Evolutionary conservation across 2,329 filamentous ascomycete genomes (phyloP).

Genomic region (Clathrospora elynae): DNA sequence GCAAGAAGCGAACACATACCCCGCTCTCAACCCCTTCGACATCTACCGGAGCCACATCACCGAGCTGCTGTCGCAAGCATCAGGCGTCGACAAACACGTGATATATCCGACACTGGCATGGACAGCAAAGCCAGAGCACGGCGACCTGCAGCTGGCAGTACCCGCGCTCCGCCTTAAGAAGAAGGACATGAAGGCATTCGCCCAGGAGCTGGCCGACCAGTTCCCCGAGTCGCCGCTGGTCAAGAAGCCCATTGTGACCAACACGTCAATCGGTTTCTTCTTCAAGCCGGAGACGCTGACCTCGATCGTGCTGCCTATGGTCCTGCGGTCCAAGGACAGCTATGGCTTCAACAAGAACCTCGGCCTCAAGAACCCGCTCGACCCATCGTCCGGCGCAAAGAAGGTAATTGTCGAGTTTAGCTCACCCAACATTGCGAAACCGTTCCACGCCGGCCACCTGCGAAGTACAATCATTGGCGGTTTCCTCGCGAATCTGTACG

Average conservation of each 20-base stretch:
- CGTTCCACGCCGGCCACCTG: constrained; percentile 76
- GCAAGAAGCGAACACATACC: constrained; percentile 55
- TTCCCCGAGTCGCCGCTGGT: constrained; percentile 77
- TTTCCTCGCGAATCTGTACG: constrained; percentile 72
- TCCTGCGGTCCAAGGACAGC: constrained; percentile 64
- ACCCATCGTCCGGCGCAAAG: constrained; percentile 67
- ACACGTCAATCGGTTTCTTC: constrained; percentile 78
- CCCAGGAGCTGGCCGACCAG: constrained; percentile 61
- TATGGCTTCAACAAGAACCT: constrained; percentile 68
- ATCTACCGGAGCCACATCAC: constrained; percentile 80
- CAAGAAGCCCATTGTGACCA: constrained; percentile 68
- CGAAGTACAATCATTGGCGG: constrained; percentile 78
- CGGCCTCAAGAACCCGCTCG: constrained; percentile 65
- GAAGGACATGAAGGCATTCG: constrained; percentile 63
- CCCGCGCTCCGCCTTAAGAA: constrained; percentile 78
- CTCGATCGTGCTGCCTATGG: constrained; percentile 69
- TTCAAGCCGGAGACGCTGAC: constrained; percentile 72
- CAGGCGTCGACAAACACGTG: constrained; percentile 70
- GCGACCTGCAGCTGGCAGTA: constrained; percentile 77
- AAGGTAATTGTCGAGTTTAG: constrained; percentile 79
- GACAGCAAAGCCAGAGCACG: constrained; percentile 80
- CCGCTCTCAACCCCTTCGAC: constrained; percentile 75
- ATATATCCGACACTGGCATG: constrained; percentile 78
- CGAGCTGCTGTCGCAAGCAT: constrained; percentile 68
- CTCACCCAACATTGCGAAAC: constrained; percentile 85